A percentile compares a stretch with the other conserved stretches of the same genome.
These are phyloP conservation scores for Trichoderma gamsii DNA, from an alignment of 495 filamentous ascomycete species.

Conservation along the genomic window DNA sequence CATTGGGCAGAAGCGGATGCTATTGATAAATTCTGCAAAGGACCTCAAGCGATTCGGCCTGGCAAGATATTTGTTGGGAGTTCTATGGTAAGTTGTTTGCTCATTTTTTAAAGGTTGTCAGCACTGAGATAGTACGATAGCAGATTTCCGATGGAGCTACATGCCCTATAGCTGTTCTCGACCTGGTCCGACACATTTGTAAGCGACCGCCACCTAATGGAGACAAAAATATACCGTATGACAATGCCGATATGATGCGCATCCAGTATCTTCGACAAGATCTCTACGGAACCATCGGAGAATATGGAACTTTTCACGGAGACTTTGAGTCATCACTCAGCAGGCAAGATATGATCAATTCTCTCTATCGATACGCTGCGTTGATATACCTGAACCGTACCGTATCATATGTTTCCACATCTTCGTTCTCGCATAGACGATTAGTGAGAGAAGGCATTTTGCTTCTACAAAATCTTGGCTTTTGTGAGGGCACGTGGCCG, in stretches of 20 bases:
- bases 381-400: conserved; percentile 2
- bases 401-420: background rate
- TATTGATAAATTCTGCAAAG: background rate
- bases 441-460: background rate
- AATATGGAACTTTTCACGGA: conserved; percentile 1
- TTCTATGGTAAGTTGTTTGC: background rate
- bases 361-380: conserved; percentile 1
- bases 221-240: background rate
- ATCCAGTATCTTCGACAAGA: background rate
- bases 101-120: background rate
- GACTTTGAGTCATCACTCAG: background rate
- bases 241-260: background rate
- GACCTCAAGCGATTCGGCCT: background rate
- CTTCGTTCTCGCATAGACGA: background rate
- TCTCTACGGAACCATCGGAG: background rate
- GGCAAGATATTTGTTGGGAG: background rate
- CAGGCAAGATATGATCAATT: background rate
- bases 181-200: background rate
- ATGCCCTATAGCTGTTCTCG: background rate
- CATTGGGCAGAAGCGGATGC: background rate
- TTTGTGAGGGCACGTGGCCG: conserved; percentile 5
- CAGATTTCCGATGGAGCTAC: background rate
- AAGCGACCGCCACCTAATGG: background rate
- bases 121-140: background rate
- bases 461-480: background rate